These are phyloP conservation scores for Aureobasidium musti DNA, from an alignment of 2,329 filamentous ascomycete species.

Conservation along the genomic window DNA sequence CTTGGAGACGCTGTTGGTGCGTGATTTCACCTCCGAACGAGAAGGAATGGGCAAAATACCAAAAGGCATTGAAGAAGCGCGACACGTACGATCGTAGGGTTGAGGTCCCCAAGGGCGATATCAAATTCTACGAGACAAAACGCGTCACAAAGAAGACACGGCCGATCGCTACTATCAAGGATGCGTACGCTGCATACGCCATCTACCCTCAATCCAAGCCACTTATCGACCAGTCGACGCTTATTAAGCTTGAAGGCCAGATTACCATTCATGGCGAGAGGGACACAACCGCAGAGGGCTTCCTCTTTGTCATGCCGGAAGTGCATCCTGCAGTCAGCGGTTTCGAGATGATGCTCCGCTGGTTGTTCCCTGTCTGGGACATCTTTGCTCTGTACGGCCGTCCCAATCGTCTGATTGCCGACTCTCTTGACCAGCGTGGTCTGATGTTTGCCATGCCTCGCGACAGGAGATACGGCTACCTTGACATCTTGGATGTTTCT, in stretches of 20 bases:
- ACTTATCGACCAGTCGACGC: slow-evolving; percentile 88
- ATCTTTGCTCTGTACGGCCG: slow-evolving; percentile 89
- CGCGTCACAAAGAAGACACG: slow-evolving; percentile 90
- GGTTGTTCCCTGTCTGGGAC: slow-evolving; percentile 91
- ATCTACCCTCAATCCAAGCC: slow-evolving; percentile 95
- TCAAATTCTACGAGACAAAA: slow-evolving; percentile 90
- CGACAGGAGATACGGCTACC: slow-evolving; percentile 81
- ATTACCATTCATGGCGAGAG: slow-evolving; percentile 83
- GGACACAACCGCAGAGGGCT: slow-evolving; percentile 80
- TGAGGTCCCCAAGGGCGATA: slow-evolving; percentile 75
- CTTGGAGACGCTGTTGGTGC: slow-evolving; percentile 96
- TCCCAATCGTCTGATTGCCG: slow-evolving; percentile 81
- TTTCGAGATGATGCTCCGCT: slow-evolving; percentile 93
- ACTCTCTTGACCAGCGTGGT: slow-evolving; percentile 80
- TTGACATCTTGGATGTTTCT: slow-evolving; percentile 84
- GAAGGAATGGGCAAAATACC: slow-evolving; percentile 81
- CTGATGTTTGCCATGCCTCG: slow-evolving; percentile 99
- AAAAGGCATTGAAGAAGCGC: slow-evolving; percentile 79
- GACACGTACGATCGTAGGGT: slow-evolving; percentile 77
- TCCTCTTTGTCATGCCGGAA: slow-evolving; percentile 98
- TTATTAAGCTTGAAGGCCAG: slow-evolving; percentile 89
- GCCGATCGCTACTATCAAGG: slow-evolving; percentile 87
- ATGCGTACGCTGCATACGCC: slow-evolving; percentile 89
- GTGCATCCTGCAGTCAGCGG: slow-evolving; percentile 86
- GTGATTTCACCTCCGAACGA: slow-evolving; percentile 90